Conservation (phyloP, 805 yeast genomes). For the Metschnikowia koreensis region DNA sequence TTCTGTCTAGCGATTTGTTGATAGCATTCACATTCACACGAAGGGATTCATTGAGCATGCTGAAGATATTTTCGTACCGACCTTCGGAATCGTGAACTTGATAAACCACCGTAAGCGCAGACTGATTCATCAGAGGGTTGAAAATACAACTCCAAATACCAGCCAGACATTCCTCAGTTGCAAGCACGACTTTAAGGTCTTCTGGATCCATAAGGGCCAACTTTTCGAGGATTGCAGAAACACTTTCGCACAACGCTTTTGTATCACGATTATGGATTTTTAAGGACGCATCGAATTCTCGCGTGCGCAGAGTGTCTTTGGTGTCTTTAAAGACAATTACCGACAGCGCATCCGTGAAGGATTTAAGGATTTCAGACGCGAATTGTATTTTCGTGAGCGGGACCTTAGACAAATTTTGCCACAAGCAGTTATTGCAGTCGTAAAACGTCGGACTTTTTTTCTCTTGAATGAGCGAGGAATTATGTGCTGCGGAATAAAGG, state of each 20-base stretch:
- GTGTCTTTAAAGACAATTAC: conserved; percentile 25
- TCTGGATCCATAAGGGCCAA: conserved; percentile 32
- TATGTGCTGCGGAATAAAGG: conserved; percentile 12
- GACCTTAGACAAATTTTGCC: conserved; percentile 12
- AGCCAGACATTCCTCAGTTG: conserved; percentile 39
- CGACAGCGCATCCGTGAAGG: conserved; percentile 20
- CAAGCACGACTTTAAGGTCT: conserved; percentile 23
- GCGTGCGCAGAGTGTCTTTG: conserved; percentile 21
- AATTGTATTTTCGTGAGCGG: conserved; percentile 12
- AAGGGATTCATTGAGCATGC: conserved; percentile 46
- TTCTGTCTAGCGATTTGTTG: conserved; percentile 42
- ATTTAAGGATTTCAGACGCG: conserved; percentile 12
- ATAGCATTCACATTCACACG: conserved; percentile 49
- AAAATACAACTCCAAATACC: conserved; percentile 77
- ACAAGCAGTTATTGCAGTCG: conserved; percentile 12
- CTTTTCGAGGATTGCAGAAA: conserved; percentile 29
- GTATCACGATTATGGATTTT: conserved; percentile 34
- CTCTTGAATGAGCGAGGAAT: conserved; percentile 11
- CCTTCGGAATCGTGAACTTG: conserved; percentile 76
- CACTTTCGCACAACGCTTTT: conserved; percentile 18
- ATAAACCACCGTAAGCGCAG: conserved; percentile 67
- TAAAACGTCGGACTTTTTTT: conserved; percentile 13
- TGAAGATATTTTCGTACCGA: conserved; percentile 69
- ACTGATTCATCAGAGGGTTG: conserved; percentile 64
- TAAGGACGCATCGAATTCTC: conserved; percentile 23